Base-by-base conservation (phyloP, 495 filamentous ascomycete genomes). In the Penicillium roqueforti region DNA sequence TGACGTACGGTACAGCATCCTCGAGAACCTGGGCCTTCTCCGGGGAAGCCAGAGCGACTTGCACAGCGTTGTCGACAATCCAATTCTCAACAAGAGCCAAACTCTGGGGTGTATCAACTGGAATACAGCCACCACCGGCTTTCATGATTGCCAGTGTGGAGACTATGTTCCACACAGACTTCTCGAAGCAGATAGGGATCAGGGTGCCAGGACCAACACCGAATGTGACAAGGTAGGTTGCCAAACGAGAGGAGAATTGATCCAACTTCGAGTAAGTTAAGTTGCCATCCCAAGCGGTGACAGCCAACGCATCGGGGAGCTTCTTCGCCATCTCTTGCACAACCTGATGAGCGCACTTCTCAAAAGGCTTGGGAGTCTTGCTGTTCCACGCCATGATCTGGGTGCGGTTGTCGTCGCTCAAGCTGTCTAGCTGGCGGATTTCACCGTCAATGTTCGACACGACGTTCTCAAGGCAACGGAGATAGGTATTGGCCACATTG, bases 231-330 rank as follows among this genome's bases (percentile, higher is more conserved):
- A 80, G 58, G 26, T 77, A 76, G 13, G 51, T 61, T 4, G 81
- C 78, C 20, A 84, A 66, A 9, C 66, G 65, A 1, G 68, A 68
- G 7, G 80, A 74, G 9, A 75, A 56, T 8, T 72, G 57, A 31
- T 81, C 72, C 9, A 84, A 67, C 41, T 80, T 70, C 5, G 65
- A 66, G 54, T 83, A 83, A 2, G 71, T 81, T 13, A 80, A 67
- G 9, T 57, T 63, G 0, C 71, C 76, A 63, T 84, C 82, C 74
- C 79, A 77, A 14, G 70, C 67, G 22, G 57, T 63, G 20, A 82
- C 61, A 3, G 79, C 79, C 28, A 66, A 51, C 20, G 68, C 50
- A 32, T 71, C 58, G 1, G 76, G 76, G 11, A 63, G 60, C 7
- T 63, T 51, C n/a, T 58, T 58, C 1, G 64, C 71, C 54, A 72